Evolutionary conservation across 768 basidiomycete species (phyloP), one percentile per base, ranked within the genome.

Genomic region (Rhodosporidiobolus sp.): DNA sequence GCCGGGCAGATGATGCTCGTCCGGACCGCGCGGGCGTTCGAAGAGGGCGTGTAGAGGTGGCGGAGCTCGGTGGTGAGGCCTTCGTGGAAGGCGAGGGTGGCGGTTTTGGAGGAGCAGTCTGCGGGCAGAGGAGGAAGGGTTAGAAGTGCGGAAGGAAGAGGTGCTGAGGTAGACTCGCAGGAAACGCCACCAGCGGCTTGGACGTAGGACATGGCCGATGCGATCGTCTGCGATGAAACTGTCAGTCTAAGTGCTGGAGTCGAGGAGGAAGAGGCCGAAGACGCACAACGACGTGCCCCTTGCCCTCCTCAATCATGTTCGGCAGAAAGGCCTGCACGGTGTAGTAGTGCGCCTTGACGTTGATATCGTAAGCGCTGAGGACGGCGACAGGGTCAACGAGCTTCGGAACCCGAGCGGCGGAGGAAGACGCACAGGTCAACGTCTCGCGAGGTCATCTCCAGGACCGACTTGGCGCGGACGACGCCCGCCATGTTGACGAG

Each of bases 401-500:
- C 14, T 46, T 16, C 5, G 7, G 14, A 55, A 46, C 24, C 22
- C 6, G 34, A 30, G 30, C 72, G 22, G 80, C 19, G 45, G 70
- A 8, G 67, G 20, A 12, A 26, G 16, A 77, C 84, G 72, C 72
- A 96, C 95, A 93, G 88, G 74, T 86, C 83, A 56, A 98, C 81
- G 78, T 99, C 95, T 64, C 87, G 85, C 9, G 89, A 86, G 4
- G 81, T 83, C 69, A 96, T 83, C 78, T 97, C 94, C 20, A 94
- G 82, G 45, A 99, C 82, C 4, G 88, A 82, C 77, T 94, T 94
- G 34, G 94, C 93, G 81, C 94, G 91, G 34, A 90, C 91, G 68
- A 96, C 88, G 28, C 94, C 96, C 0, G 95, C 96, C 79, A 95
- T 97, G 83, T 97, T 98, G 77, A 99, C 84, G 32, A 99, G 82